Evolutionary conservation across 257 asterid species (phyloP).

Genomic region (Rhazya stricta): DNA sequence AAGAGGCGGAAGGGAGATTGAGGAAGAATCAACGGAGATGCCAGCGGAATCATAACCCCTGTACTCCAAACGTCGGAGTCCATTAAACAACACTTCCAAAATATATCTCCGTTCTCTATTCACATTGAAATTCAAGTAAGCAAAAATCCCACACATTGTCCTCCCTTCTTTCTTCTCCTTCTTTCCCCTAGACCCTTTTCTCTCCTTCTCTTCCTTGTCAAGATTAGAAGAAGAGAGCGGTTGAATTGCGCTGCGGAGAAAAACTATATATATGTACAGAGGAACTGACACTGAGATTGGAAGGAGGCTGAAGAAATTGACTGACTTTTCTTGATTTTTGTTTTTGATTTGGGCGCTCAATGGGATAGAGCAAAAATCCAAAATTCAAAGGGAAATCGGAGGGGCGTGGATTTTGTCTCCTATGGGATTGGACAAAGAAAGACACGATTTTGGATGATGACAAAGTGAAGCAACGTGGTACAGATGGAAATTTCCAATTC

Average conservation of each 20-base stretch:
- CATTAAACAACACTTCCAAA: constrained; percentile 70
- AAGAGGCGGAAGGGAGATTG: constrained; percentile 37
- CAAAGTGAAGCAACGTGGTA: neutral
- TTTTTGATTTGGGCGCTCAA: neutral
- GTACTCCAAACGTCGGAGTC: constrained; percentile 92
- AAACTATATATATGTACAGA: neutral
- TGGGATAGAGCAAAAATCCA: neutral
- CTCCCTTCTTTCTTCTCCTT: neutral
- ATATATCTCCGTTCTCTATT: constrained; percentile 73
- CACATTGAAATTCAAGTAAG: constrained; percentile 72
- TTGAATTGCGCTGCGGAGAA: neutral
- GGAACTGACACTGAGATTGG: neutral
- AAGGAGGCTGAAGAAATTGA: constrained; percentile 2
- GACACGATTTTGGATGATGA: neutral
- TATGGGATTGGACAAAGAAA: neutral
- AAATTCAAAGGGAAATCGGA: neutral
- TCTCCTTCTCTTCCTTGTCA: neutral
- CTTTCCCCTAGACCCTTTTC: neutral
- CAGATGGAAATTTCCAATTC: neutral
- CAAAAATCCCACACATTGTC: constrained; percentile 93
- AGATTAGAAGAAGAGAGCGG: constrained; percentile 3
- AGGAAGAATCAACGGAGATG: constrained; percentile 47
- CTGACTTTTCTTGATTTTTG: neutral
- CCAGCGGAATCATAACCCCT: constrained; percentile 98
- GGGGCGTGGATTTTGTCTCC: neutral